Evolutionary conservation across 2,329 filamentous ascomycete genomes (phyloP).

Genomic region (Trichoderma koningiopsis): DNA sequence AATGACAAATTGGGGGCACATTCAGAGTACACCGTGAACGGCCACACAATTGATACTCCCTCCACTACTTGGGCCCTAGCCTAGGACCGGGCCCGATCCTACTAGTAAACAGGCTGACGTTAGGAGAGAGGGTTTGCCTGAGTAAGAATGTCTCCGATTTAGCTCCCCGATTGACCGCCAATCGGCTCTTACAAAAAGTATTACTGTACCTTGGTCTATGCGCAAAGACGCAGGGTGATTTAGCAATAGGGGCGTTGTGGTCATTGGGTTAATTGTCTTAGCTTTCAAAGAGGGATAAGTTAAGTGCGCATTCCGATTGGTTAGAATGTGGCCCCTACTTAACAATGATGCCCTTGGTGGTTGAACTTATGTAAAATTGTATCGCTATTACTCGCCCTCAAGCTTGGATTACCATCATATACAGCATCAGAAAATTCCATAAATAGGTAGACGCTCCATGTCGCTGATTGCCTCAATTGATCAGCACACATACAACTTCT

Average conservation of each 20-base stretch:
- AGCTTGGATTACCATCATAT: neutral
- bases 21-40: neutral
- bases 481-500: neutral
- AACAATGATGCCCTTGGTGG: neutral
- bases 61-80: neutral
- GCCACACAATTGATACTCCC: neutral
- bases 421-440: neutral
- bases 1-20: neutral
- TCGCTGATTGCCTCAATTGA: neutral
- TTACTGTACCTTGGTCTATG: neutral
- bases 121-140: neutral
- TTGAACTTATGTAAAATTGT: neutral
- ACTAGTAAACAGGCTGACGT: neutral
- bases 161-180: neutral
- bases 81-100: constrained; percentile 1
- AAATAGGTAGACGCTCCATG: neutral
- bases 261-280: constrained; percentile 8
- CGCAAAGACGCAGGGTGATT: neutral
- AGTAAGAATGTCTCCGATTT: constrained; percentile 5
- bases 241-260: neutral
- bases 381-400: neutral
- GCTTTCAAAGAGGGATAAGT: neutral
- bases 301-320: neutral
- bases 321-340: neutral
- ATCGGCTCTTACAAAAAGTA: neutral